phyloP scores from a whole-genome alignment of 2,329 filamentous ascomycete genomes.

The Neopestalotiopsis clavispora region DNA sequence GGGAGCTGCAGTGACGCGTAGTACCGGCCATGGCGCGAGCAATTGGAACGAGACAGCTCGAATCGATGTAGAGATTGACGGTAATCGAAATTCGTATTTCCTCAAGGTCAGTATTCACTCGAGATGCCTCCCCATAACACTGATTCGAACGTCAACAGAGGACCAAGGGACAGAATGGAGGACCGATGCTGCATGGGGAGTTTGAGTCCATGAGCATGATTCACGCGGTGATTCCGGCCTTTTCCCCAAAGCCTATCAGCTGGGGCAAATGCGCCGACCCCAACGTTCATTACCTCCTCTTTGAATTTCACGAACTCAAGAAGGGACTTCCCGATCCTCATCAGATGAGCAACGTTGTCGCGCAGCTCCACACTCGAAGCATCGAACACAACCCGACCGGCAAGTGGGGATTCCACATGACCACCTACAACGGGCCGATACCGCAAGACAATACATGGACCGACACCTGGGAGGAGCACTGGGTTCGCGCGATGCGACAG shows the following conservation, averaged over 20 bases:
- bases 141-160: neutral
- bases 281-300: neutral
- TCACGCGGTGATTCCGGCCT: neutral
- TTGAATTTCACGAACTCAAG: neutral
- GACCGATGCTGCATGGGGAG: neutral
- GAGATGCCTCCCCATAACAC: neutral
- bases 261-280: neutral
- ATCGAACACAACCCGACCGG: constrained; percentile 24
- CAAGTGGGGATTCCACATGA: constrained; percentile 17
- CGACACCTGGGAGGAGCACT: constrained; percentile 17
- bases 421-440: constrained; percentile 5
- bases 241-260: neutral
- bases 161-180: neutral
- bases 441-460: constrained; percentile 11
- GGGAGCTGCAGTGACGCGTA: neutral
- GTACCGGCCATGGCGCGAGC: neutral
- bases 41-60: neutral
- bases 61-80: neutral
- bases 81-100: neutral
- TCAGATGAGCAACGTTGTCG: neutral
- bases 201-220: neutral
- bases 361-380: constrained; percentile 21
- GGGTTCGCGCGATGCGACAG: neutral
- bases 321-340: neutral
- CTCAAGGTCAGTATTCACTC: neutral